phyloP scores from a whole-genome alignment of 2,329 filamentous ascomycete genomes.

The Colletotrichum sp. region DNA sequence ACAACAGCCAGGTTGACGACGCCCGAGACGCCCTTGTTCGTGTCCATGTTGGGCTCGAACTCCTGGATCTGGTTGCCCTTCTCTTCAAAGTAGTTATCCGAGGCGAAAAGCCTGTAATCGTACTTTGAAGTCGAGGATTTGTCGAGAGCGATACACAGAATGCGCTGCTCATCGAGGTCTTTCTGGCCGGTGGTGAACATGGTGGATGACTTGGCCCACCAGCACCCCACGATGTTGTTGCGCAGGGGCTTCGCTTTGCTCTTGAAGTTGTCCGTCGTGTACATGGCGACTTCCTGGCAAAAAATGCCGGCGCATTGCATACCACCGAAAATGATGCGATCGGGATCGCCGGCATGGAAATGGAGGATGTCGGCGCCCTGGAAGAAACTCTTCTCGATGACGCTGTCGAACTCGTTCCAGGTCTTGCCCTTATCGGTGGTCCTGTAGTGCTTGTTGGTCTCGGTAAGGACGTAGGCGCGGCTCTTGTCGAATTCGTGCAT shows the following conservation, averaged over 20 bases:
- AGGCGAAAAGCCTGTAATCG: conserved; percentile 80
- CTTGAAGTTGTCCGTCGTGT: conserved; percentile 87
- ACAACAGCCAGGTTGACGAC: conserved; percentile 82
- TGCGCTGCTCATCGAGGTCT: conserved; percentile 70
- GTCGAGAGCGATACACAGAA: conserved; percentile 82
- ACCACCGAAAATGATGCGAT: conserved; percentile 86
- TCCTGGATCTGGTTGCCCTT: conserved; percentile 56
- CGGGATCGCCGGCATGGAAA: conserved; percentile 84
- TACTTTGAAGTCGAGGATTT: conserved; percentile 72
- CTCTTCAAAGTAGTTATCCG: conserved; percentile 79
- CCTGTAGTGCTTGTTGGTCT: conserved; percentile 75
- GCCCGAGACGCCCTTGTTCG: conserved; percentile 75
- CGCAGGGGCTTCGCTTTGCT: conserved; percentile 68
- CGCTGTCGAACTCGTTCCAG: conserved; percentile 77
- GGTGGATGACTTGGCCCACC: conserved; percentile 82
- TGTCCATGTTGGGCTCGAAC: conserved; percentile 79
- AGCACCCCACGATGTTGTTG: conserved; percentile 74
- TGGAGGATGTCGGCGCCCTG: conserved; percentile 55
- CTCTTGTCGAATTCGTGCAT: conserved; percentile 81
- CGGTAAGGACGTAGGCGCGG: conserved; percentile 81
- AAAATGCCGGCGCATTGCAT: conserved; percentile 69
- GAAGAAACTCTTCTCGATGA: conserved; percentile 60
- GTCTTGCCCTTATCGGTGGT: conserved; percentile 83
- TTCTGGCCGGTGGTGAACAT: conserved; percentile 74
- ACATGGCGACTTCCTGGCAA: conserved; percentile 69